Evolutionary conservation across 495 filamentous ascomycete genomes (phyloP).

Genomic region (Podospora pseudocomata): DNA sequence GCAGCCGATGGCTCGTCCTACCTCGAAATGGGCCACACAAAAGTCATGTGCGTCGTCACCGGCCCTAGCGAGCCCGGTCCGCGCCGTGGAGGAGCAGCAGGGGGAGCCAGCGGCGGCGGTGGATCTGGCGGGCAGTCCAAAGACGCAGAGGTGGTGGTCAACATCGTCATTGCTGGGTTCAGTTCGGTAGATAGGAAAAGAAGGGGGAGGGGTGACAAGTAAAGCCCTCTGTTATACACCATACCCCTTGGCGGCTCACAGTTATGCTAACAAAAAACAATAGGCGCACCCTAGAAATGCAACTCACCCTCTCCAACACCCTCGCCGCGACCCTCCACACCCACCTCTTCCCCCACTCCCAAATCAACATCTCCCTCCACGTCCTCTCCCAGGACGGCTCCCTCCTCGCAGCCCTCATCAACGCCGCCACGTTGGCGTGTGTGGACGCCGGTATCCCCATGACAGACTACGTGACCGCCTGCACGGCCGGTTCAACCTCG

Average conservation of each 20-base stretch:
- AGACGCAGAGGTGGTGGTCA: conserved; percentile 68
- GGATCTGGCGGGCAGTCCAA: conserved; percentile 43
- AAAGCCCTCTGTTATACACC: conserved; percentile 24
- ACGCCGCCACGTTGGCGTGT: conserved; percentile 87
- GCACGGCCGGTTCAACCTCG: conserved; percentile 75
- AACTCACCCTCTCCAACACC: conserved; percentile 66
- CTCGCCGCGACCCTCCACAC: conserved; percentile 74
- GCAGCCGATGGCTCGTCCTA: conserved; percentile 87
- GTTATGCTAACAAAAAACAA: background rate
- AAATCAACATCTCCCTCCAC: conserved; percentile 76
- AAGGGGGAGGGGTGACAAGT: conserved; percentile 73
- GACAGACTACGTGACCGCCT: conserved; percentile 83
- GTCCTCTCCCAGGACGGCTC: conserved; percentile 90
- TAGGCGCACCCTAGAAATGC: conserved; percentile 78
- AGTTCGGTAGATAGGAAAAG: conserved; percentile 80
- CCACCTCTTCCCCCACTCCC: conserved; percentile 84
- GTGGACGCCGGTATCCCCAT: conserved; percentile 95
- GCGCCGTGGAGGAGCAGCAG: conserved; percentile 25
- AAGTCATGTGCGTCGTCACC: conserved; percentile 86
- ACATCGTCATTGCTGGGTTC: conserved; percentile 83
- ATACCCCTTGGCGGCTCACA: background rate
- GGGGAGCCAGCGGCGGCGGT: conserved; percentile 30
- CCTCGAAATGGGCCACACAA: conserved; percentile 93
- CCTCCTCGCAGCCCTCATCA: conserved; percentile 82
- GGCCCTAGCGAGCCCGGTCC: conserved; percentile 70